Evolutionary conservation across 1,284 basidiomycete species (phyloP), one percentile per base, ranked within the genome.

Genomic region (Schizophyllum amplum): DNA sequence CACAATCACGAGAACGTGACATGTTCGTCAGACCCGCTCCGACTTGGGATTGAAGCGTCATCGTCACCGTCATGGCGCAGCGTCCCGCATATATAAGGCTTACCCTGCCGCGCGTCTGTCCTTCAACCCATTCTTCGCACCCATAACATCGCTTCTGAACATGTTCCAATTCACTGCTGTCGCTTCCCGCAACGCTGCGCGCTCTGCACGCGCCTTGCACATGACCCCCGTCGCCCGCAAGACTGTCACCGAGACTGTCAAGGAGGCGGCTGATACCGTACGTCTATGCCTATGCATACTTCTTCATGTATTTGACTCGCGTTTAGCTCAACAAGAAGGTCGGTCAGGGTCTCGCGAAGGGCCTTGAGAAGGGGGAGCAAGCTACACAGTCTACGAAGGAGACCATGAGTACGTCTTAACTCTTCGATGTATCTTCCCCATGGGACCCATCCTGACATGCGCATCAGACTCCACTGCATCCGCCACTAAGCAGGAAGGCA

Each of bases 331-430:
- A 85, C 67, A 81, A 79, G 68, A 77, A 76, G 24, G 73, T 86
- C 7, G 84, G 84, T 1, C 67, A 78, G 60, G 77, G 77, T 1
- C 69, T 88, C 7, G 86, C 84, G 15, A 77, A 75, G 6, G 84
- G 83, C 0, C 81, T 88, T 58, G 85, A 84, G 59, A 81, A 74
- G 15, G 84, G 83, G 7, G 81, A 88, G 67, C 65, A 80, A 57
- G 80, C 75, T 11, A 76, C 82, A 1, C 69, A 78, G 61, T 71
- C 74, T 47, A 79, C 83, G 4, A 84, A 85, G 63, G 73, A 84
- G 58, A 75, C 73, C 0, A 20, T 86, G 7, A 76, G 86, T 83
- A 54, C 25, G 74, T 62, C 24, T 48, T 57, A 47, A 15, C 27
- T 27, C 25, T 23, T 24, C 4, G n/a, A n/a, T 4, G 33, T 6